Percentiles rank a stretch among this genome's conserved stretches.
phyloP scores from a whole-genome alignment of 768 basidiomycete genomes.

The Kwoniella europaea region DNA sequence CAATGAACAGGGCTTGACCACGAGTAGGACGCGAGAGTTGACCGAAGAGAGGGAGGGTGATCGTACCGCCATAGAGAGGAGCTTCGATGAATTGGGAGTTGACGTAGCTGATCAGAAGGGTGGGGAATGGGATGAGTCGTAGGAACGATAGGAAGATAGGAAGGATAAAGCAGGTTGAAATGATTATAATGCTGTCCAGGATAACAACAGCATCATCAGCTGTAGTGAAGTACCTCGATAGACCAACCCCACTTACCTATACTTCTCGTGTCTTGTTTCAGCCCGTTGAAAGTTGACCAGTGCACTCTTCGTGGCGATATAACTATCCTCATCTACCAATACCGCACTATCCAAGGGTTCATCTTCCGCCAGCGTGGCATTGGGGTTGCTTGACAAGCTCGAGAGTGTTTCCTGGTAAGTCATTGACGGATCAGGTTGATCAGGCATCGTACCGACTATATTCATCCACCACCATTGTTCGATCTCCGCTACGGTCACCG shows the following conservation, averaged over 20 bases:
- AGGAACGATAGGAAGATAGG: slow-evolving; percentile 1
- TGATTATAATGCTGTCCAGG: background rate
- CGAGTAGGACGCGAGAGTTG: background rate
- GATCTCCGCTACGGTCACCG: background rate
- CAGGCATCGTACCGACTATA: slow-evolving; percentile 1
- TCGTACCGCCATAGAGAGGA: background rate
- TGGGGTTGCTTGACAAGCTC: background rate
- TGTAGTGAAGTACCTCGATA: background rate
- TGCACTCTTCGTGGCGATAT: background rate
- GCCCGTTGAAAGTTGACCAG: background rate
- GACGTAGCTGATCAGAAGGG: background rate
- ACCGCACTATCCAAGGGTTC: background rate
- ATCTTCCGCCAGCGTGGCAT: background rate
- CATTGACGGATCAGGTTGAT: slow-evolving; percentile 5
- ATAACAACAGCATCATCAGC: background rate
- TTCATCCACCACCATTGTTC: slow-evolving; percentile 4
- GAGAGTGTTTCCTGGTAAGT: slow-evolving; percentile 1
- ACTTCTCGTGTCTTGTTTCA: background rate
- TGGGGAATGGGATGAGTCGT: background rate
- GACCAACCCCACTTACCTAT: background rate
- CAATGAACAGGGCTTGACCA: slow-evolving; percentile 4
- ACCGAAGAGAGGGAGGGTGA: background rate
- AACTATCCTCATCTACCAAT: background rate
- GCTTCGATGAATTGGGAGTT: background rate
- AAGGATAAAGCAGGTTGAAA: background rate